Evolutionary conservation across 2,329 filamentous ascomycete genomes (phyloP).

Genomic region (Paecilomyces fulvus): DNA sequence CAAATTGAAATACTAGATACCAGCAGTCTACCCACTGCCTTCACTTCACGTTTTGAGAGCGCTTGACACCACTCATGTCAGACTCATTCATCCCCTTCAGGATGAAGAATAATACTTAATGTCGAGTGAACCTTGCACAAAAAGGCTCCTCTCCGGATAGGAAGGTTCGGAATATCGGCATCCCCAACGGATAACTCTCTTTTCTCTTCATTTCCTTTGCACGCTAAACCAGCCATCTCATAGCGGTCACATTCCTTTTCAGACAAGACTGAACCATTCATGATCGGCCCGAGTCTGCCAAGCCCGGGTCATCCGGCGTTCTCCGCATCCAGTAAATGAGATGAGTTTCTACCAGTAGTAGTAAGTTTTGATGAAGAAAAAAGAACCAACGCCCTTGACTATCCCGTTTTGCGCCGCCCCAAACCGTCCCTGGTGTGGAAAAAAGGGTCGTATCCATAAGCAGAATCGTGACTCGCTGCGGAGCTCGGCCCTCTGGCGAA

Average conservation of each 20-base stretch:
- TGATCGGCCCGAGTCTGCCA: background rate
- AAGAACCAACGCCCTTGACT: background rate
- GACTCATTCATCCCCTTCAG: no score
- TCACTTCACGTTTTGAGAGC: background rate
- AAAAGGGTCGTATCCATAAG: background rate
- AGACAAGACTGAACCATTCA: background rate
- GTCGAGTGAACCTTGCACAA: background rate
- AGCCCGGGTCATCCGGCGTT: background rate
- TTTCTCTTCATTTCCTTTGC: background rate
- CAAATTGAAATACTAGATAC: background rate
- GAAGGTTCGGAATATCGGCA: background rate
- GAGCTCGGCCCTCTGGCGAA: background rate
- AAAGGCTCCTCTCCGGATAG: background rate
- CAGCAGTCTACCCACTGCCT: no score
- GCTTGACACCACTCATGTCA: background rate
- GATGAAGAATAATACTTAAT: background rate
- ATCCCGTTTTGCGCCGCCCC: background rate
- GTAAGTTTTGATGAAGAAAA: background rate
- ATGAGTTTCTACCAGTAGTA: background rate
- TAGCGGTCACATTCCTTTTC: background rate
- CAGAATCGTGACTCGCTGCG: background rate
- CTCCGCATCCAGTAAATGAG: background rate
- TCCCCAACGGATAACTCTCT: background rate
- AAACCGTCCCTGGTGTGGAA: background rate
- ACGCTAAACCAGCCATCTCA: background rate